Evolutionary conservation across 805 yeast genomes (phyloP).

Genomic region (Candida incommunis): DNA sequence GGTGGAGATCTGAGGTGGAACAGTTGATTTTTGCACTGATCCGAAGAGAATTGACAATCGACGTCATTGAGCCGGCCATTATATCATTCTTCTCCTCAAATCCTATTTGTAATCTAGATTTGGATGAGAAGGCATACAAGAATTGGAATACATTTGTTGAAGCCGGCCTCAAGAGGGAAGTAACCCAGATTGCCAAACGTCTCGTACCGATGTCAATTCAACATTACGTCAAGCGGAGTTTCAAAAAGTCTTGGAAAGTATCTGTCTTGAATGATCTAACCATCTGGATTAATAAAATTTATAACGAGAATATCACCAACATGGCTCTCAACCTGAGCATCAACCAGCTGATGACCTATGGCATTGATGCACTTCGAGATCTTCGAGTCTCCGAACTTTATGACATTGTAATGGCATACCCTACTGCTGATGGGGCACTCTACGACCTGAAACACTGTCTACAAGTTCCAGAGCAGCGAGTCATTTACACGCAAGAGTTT

Average conservation of each 20-base stretch:
- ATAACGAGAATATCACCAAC: conserved; percentile 4
- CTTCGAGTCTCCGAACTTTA: conserved; percentile 45
- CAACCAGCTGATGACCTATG: conserved; percentile 4
- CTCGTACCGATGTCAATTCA: conserved; percentile 8
- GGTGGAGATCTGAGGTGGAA: no score
- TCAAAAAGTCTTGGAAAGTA: conserved; percentile 6
- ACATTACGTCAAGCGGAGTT: conserved; percentile 5
- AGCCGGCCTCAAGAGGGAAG: not conserved
- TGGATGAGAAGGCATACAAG: not conserved
- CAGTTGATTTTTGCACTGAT: not conserved
- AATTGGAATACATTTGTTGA: not conserved
- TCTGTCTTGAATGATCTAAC: conserved; percentile 4
- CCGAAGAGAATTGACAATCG: not conserved
- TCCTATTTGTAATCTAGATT: not conserved
- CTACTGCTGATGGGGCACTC: conserved; percentile 38
- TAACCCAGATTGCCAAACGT: not conserved
- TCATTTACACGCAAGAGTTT: conserved; percentile 37
- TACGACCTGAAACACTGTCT: conserved; percentile 44
- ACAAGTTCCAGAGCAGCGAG: conserved; percentile 33
- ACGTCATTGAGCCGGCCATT: not conserved
- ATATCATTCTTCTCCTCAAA: not conserved
- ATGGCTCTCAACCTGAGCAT: not conserved
- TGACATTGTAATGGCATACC: conserved; percentile 40
- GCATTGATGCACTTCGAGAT: conserved; percentile 12
- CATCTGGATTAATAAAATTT: conserved; percentile 6